Base-by-base conservation (phyloP, 2,329 filamentous ascomycete species). In the Chrysoporthe puriensis region DNA sequence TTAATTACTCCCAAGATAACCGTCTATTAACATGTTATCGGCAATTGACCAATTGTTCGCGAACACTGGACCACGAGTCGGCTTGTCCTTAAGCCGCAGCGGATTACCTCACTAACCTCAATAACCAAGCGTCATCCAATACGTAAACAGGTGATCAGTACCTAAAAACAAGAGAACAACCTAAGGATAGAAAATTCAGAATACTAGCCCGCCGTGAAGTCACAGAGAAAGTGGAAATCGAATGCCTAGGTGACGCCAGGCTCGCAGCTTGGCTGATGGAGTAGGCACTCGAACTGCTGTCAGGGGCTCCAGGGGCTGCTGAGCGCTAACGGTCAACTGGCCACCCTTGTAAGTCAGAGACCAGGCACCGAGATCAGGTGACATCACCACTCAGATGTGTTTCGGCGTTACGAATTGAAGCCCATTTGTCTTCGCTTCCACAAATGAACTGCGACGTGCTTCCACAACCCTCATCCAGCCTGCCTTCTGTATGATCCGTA, bases 321-420 rank as follows among this genome's bases (percentile, higher is more conserved):
- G 21, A 32, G 36, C 57, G 36, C 57, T 60, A 32, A 26, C 4
- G 36, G 9, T 43, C 36, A 9, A 7, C 34, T 13, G n/a, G 16
- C 18, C 5, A 34, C 63, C 66, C 66, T 52, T 66, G 63, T 62
- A 66, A 43, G 26, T 40, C 21, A 18, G 21, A 11, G 34, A 36
- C 40, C 18, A 43, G 50, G 63, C 52, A n/a, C 63, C 46, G 52
- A 63, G 40, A 42, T 48, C 2, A 21, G 46, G 68, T 69, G 68
- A 67, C 68, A 69, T 69, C 68, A 67, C 65, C 65, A 69, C 68
- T 69, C 42, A 62, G 44, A 14, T 32, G 43, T 43, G 32, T 50
- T 62, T 11, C 11, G n/a, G n/a, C 4, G 9, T 44, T 32, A 42
- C 13, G n/a, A 60, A 44, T 26, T 14, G 36, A 40, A 42, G 13